These are phyloP conservation scores for Boletus rubescentipes DNA, from an alignment of 768 basidiomycete genomes.

Conservation along the genomic window DNA sequence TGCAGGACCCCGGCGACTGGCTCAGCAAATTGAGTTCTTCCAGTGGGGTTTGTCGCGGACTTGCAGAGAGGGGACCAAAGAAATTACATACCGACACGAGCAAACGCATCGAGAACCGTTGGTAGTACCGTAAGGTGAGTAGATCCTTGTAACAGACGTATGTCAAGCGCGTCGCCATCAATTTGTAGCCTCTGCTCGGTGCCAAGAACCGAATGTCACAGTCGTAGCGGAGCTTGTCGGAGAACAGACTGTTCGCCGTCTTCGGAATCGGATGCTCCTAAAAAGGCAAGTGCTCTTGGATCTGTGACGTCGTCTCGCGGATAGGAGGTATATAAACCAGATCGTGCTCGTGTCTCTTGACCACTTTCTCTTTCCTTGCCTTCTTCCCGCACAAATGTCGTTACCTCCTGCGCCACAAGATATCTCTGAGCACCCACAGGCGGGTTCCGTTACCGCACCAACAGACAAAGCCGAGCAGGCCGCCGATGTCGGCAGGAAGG, in stretches of 20 bases:
- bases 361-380: neutral
- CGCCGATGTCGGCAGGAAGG: conserved; percentile 81
- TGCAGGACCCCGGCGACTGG: too few species aligned
- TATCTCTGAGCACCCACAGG: conserved; percentile 54
- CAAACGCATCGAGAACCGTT: too few species aligned
- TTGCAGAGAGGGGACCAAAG: too few species aligned
- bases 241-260: neutral
- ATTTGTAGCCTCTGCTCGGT: too few species aligned
- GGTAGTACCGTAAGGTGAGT: too few species aligned
- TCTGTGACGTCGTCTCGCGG: conserved; percentile 15
- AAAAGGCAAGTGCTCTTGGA: conserved; percentile 4
- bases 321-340: conserved; percentile 14
- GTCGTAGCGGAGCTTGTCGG: neutral
- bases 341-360: neutral
- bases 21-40: too few species aligned
- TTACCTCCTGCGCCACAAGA: conserved; percentile 63
- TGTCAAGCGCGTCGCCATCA: too few species aligned
- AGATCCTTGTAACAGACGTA: too few species aligned
- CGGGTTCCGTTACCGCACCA: conserved; percentile 65
- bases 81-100: too few species aligned
- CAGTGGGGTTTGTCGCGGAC: too few species aligned
- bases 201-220: too few species aligned
- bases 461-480: conserved; percentile 59
- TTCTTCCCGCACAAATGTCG: conserved; percentile 47
- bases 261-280: conserved; percentile 2